Base-by-base conservation (phyloP, 2,329 filamentous ascomycete genomes). In the Pyrenochaeta sp. region DNA sequence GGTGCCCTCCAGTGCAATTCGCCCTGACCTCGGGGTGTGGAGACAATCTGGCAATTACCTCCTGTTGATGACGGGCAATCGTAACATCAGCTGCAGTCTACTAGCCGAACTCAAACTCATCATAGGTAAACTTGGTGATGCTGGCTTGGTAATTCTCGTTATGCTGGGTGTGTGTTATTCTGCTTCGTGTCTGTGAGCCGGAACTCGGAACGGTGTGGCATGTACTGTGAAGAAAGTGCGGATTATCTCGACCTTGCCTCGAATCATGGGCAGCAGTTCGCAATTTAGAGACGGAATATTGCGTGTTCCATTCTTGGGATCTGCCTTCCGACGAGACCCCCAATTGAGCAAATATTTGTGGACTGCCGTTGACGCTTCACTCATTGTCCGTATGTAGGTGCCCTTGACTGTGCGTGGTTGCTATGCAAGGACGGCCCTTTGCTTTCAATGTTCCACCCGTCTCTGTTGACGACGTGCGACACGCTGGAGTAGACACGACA, bases 371-470 rank as follows among this genome's bases (percentile, higher is more conserved):
- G 59, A 66, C 55, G 61, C 66, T 65, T 67, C 54, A 63, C 56
- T 54, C 46, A 19, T 49, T 44, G 42, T 22, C 50, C 52, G 49
- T 52, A 45, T 56, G 56, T 52, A 42, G 54, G 42, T 60, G 57
- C 52, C 56, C 57, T 53, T 53, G 47, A 56, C 56, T 44, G 58
- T 54, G 50, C 36, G 56, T 62, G 47, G 39, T 46, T 48, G 49
- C 46, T 50, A 72, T 71, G 72, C 68, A 71, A 73, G 71, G 69
- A 70, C 60, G 52, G 61, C 58, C 50, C 52, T 60, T 56, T 59
- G 60, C 40, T 24, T 50, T 52, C 65, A 66, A 72, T 65, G 71
- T 74, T 66, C 49, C 69, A 73, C 69, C 71, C 72, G 71, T 61
- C 48, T 50, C 56, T 61, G 58, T 65, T 66, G 67, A 64, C 61